phyloP scores from a whole-genome alignment of 2,329 filamentous ascomycete species.

The Trichoderma pleuroti region DNA sequence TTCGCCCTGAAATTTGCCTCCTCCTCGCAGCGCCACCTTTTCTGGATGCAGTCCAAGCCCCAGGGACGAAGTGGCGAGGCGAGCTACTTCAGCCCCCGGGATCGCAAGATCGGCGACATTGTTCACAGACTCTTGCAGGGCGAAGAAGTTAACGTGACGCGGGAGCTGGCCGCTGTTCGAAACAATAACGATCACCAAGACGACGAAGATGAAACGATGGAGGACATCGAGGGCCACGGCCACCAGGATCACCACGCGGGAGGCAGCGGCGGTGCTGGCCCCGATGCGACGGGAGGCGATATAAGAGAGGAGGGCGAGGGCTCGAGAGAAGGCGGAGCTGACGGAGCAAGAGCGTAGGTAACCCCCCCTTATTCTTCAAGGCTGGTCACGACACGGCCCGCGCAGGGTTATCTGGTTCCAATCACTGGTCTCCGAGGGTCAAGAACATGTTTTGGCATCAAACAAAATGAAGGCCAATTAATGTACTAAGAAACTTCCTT shows the following conservation, averaged over 20 bases:
- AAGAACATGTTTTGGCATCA: conserved; percentile 16
- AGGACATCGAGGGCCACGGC: conserved; percentile 65
- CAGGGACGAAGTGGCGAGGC: conserved; percentile 67
- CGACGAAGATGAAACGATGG: conserved; percentile 53
- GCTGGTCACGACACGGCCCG: conserved; percentile 25
- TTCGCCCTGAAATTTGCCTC: conserved; percentile 92
- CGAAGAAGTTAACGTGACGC: conserved; percentile 76
- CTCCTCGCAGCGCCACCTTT: conserved; percentile 85
- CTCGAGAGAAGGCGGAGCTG: conserved; percentile 86
- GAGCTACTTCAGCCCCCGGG: conserved; percentile 78
- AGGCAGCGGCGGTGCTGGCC: conserved; percentile 75
- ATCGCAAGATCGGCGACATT: conserved; percentile 82
- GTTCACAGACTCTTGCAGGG: conserved; percentile 83
- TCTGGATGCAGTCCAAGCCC: conserved; percentile 92
- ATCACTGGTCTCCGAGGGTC: conserved; percentile 18
- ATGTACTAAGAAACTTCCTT: conserved; percentile 35
- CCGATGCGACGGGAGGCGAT: conserved; percentile 86
- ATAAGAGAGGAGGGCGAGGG: conserved; percentile 84
- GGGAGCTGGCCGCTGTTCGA: conserved; percentile 65
- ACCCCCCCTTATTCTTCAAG: conserved; percentile 30
- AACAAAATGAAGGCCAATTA: conserved; percentile 25
- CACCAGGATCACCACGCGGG: conserved; percentile 55
- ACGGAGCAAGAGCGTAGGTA: conserved; percentile 99
- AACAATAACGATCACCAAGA: conserved; percentile 48
- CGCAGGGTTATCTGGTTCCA: conserved; percentile 25